These are phyloP conservation scores for Hansenula lynferdii DNA, from an alignment of 1,139 yeast genomes.

Conservation along the genomic window DNA sequence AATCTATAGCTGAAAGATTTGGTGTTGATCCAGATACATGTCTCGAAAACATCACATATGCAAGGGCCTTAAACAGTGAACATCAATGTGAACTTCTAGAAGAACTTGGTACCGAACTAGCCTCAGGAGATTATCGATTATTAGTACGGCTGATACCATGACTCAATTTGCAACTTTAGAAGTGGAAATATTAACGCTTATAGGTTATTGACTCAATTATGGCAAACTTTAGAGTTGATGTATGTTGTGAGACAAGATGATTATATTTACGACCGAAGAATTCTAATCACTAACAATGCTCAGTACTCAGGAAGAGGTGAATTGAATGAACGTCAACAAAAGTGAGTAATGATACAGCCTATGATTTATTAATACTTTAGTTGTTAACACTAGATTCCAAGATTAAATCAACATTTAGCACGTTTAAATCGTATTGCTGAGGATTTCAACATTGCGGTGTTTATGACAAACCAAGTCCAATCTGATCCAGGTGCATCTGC, in stretches of 20 bases:
- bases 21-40: slow-evolving; percentile 50
- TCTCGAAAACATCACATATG: slow-evolving; percentile 50
- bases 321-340: slow-evolving; percentile 56
- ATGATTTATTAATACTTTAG: not conserved
- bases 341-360: slow-evolving; percentile 16
- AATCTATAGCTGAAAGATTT: slow-evolving; percentile 48
- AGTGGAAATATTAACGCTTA: slow-evolving; percentile 5
- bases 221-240: slow-evolving; percentile 59
- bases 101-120: slow-evolving; percentile 42
- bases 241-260: slow-evolving; percentile 11
- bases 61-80: slow-evolving; percentile 55
- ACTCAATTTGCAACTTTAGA: too few species aligned
- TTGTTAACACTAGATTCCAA: slow-evolving; percentile 2
- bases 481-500: slow-evolving; percentile 69
- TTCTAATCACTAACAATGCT: not conserved
- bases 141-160: slow-evolving; percentile 28
- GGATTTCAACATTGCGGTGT: slow-evolving; percentile 55
- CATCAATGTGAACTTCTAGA: slow-evolving; percentile 57
- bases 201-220: slow-evolving; percentile 50
- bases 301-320: slow-evolving; percentile 56
- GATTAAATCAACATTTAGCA: slow-evolving; percentile 50
- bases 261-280: not conserved
- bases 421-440: slow-evolving; percentile 49
- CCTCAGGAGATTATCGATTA: slow-evolving; percentile 44
- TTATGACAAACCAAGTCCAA: slow-evolving; percentile 59